Evolutionary conservation across 306 rosid species (phyloP).

Genomic region (Biancaea sappan): DNA sequence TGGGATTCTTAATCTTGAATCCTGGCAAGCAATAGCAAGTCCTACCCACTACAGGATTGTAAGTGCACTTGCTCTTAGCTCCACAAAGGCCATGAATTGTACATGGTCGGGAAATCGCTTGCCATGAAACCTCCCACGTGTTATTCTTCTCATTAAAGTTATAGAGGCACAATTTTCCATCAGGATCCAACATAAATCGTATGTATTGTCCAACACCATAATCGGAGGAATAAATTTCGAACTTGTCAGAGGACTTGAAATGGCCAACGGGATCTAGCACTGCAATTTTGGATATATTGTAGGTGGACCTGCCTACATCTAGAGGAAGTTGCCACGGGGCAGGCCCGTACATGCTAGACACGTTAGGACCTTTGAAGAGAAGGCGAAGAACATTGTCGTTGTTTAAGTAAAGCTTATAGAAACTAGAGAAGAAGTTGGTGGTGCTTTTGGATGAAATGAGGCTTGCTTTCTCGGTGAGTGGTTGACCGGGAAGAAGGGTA

Average conservation of each 20-base stretch:
- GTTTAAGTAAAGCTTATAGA: conserved; percentile 46
- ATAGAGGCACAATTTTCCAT: conserved; percentile 43
- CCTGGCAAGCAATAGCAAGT: conserved; percentile 58
- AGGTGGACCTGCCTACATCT: conserved; percentile 34
- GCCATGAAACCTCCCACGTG: conserved; percentile 54
- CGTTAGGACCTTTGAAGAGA: conserved; percentile 22
- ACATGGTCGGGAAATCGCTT: conserved; percentile 45
- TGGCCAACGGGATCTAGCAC: conserved; percentile 24
- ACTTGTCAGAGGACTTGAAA: conserved; percentile 41
- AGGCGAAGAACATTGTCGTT: conserved; percentile 44
- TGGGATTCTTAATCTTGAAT: conserved; percentile 32
- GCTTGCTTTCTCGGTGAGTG: conserved; percentile 33
- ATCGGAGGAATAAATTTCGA: conserved; percentile 10
- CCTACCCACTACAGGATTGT: conserved; percentile 40
- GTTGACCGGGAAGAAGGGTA: conserved; percentile 52
- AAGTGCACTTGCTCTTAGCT: conserved; percentile 50
- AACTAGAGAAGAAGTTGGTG: conserved; percentile 44
- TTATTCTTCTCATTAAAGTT: conserved; percentile 36
- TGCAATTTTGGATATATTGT: conserved; percentile 38
- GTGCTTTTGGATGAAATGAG: conserved; percentile 35
- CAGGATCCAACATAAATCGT: conserved; percentile 37
- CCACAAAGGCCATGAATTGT: conserved; percentile 62
- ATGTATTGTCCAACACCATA: neutral
- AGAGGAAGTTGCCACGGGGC: conserved; percentile 1
- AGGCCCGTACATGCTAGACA: conserved; percentile 48